phyloP scores from a whole-genome alignment of 176 grass and related monocot genomes.

The Metroxylon sagu region DNA sequence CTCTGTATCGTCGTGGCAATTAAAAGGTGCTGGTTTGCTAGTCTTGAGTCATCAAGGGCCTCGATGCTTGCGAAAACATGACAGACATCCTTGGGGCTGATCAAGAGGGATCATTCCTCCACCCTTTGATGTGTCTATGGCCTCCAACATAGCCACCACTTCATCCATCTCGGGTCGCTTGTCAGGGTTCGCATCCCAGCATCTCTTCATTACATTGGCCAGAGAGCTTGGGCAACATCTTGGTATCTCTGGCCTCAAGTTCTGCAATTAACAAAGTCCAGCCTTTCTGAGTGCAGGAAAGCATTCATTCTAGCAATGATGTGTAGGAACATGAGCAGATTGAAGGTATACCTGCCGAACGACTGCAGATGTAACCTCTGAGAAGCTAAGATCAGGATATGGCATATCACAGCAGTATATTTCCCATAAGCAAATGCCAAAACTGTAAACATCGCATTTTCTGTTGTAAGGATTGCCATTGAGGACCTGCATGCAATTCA shows the following conservation, averaged over 20 bases:
- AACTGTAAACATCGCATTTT: slow-evolving; percentile 99
- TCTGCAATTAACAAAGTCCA: slow-evolving; percentile 32
- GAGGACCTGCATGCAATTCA: slow-evolving; percentile 59
- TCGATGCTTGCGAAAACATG: slow-evolving; percentile 54
- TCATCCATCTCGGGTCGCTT: slow-evolving; percentile 86
- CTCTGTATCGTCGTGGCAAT: too few species aligned
- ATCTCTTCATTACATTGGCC: slow-evolving; percentile 85
- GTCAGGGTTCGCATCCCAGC: slow-evolving; percentile 94
- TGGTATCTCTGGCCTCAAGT: slow-evolving; percentile 96
- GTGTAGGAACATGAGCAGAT: too few species aligned
- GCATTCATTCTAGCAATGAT: too few species aligned
- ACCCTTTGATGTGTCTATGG: slow-evolving; percentile 89
- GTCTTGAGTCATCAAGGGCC: slow-evolving; percentile 43
- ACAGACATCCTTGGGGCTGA: slow-evolving; percentile 67
- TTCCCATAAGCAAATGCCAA: slow-evolving; percentile 96
- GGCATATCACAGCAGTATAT: slow-evolving; percentile 99
- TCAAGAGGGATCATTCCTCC: slow-evolving; percentile 86
- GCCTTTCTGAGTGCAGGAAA: too few species aligned
- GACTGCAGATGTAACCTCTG: slow-evolving; percentile 91
- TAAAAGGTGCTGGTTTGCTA: too few species aligned
- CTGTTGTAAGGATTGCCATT: slow-evolving; percentile 91
- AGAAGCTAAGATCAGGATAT: slow-evolving; percentile 95
- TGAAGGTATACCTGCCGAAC: slow-evolving; percentile 71
- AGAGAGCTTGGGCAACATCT: slow-evolving; percentile 85
- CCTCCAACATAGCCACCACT: slow-evolving; percentile 88